phyloP scores from a whole-genome alignment of 2,329 filamentous ascomycete species.

The Penicillium sp. region DNA sequence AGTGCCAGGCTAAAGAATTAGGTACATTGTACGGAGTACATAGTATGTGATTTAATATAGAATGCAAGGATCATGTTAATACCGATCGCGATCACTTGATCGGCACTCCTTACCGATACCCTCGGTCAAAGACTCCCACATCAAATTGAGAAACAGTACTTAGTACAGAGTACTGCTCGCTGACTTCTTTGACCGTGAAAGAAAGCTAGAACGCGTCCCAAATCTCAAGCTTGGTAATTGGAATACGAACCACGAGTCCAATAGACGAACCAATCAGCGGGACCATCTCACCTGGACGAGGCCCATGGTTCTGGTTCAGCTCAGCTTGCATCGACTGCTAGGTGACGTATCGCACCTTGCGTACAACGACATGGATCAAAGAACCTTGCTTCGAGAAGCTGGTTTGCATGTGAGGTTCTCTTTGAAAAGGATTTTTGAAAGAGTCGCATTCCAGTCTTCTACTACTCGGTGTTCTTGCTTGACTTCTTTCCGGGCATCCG shows the following conservation, averaged over 20 bases:
- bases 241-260: conserved; percentile 14
- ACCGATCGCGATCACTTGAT: too few species aligned
- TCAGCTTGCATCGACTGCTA: conserved; percentile 4
- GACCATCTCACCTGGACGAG: not conserved
- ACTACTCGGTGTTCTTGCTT: too few species aligned
- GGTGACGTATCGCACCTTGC: conserved; percentile 15
- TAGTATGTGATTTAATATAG: too few species aligned
- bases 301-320: conserved; percentile 17
- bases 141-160: too few species aligned
- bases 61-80: too few species aligned
- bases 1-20: too few species aligned
- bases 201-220: not conserved
- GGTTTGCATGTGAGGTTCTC: not conserved
- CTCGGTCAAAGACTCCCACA: too few species aligned
- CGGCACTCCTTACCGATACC: too few species aligned
- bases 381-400: conserved; percentile 22
- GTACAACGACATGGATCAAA: conserved; percentile 11
- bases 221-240: conserved; percentile 10
- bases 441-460: too few species aligned
- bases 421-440: too few species aligned
- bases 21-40: too few species aligned
- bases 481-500: not conserved
- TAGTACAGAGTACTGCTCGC: not conserved
- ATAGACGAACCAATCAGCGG: conserved; percentile 11
- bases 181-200: too few species aligned